phyloP scores from a whole-genome alignment of 371 early-diverging fungal species.

The Zopfochytrium polystomum region DNA sequence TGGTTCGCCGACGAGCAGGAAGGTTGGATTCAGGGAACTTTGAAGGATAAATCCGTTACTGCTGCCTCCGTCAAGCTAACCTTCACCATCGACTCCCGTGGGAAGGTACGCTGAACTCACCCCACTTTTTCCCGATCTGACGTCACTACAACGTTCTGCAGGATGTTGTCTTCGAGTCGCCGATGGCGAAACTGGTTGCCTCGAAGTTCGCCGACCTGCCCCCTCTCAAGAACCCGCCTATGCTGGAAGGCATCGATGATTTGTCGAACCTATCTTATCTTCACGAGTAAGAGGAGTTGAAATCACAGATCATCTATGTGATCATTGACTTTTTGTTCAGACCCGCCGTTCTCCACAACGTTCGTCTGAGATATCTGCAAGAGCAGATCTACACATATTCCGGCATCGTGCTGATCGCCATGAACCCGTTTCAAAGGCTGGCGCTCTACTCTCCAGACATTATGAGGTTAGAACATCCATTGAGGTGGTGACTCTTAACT shows the following conservation, averaged over 20 bases:
- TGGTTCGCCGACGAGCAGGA: conserved; percentile 88
- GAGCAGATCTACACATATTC: conserved; percentile 98
- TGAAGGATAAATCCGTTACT: conserved; percentile 57
- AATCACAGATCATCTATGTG: conserved; percentile 65
- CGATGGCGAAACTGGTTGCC: conserved; percentile 63
- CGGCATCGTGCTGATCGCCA: conserved; percentile 96
- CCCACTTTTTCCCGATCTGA: conserved; percentile 1
- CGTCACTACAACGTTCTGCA: conserved; percentile 26
- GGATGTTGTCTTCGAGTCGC: conserved; percentile 71
- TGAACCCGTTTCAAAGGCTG: conserved; percentile 95
- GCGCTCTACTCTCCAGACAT: conserved; percentile 83
- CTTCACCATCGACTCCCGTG: conserved; percentile 57
- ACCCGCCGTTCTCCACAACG: conserved; percentile 79
- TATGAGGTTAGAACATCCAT: conserved; percentile 58
- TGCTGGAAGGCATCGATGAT: conserved; percentile 63
- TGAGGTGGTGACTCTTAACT: not conserved
- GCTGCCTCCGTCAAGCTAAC: conserved; percentile 59
- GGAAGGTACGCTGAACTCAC: conserved; percentile 29
- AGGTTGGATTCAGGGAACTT: conserved; percentile 78
- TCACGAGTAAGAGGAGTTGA: conserved; percentile 57
- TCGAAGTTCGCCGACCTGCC: conserved; percentile 68
- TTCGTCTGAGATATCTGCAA: conserved; percentile 78
- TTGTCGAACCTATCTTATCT: conserved; percentile 89
- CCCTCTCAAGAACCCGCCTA: conserved; percentile 79
- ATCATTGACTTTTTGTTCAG: conserved; percentile 67